phyloP scores from a whole-genome alignment of 1,284 basidiomycete species.

The Cryptococcus depauperatus region DNA sequence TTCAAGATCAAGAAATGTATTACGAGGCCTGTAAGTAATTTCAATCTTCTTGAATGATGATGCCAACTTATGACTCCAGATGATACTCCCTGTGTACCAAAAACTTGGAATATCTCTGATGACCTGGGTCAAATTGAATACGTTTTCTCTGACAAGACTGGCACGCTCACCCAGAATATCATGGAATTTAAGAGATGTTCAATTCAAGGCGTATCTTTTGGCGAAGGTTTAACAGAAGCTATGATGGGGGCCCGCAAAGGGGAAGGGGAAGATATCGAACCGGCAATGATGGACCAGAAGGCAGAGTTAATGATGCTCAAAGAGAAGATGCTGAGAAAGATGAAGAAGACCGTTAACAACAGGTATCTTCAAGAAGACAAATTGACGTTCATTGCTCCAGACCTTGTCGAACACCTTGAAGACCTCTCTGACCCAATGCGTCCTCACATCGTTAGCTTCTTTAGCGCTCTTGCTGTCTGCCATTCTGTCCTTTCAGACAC shows the following conservation, averaged over 20 bases:
- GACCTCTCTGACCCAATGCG: slow-evolving; percentile 59
- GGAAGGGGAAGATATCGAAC: slow-evolving; percentile 58
- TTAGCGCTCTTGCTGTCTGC: slow-evolving; percentile 74
- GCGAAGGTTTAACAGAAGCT: slow-evolving; percentile 90
- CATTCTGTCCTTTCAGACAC: slow-evolving; percentile 76
- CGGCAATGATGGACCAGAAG: slow-evolving; percentile 63
- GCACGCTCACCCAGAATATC: slow-evolving; percentile 88
- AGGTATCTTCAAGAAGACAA: slow-evolving; percentile 73
- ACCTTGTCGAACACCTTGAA: slow-evolving; percentile 66
- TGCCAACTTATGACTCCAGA: slow-evolving; percentile 31
- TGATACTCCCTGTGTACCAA: slow-evolving; percentile 83
- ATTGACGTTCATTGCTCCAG: slow-evolving; percentile 80
- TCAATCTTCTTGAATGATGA: neutral
- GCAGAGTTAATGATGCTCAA: slow-evolving; percentile 61
- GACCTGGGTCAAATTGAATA: slow-evolving; percentile 98
- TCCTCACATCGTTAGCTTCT: slow-evolving; percentile 69
- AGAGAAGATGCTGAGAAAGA: slow-evolving; percentile 64
- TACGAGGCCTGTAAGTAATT: slow-evolving; percentile 56
- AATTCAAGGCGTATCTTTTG: slow-evolving; percentile 72
- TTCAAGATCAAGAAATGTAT: slow-evolving; percentile 96
- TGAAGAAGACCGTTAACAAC: slow-evolving; percentile 77
- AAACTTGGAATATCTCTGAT: slow-evolving; percentile 97
- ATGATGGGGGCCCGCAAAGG: slow-evolving; percentile 87
- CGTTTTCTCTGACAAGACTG: slow-evolving; percentile 95
- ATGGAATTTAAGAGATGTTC: slow-evolving; percentile 99